Base-by-base conservation (phyloP, 2,329 filamentous ascomycete genomes). In the Immersiporthe knoxdaviesiana region DNA sequence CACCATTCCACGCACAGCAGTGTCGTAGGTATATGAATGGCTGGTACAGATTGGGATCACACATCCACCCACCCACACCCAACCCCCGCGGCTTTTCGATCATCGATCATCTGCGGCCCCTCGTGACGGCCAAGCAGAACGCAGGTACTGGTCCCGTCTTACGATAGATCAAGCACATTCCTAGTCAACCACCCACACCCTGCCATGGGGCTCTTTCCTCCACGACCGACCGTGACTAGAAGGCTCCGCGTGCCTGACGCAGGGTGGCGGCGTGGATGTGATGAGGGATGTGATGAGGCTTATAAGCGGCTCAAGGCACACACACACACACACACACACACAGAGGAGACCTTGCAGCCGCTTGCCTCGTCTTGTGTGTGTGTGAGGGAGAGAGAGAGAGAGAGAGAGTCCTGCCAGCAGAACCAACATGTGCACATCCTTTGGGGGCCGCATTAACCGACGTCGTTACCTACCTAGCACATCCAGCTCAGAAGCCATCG, bases 141-240 rank as follows among this genome's bases (percentile, higher is more conserved):
- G 69, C 69, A 71, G 69, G 69, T 67, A 71, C 67, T 69, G 44
- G 69, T 64, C 54, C 61, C 67, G 66, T 66, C 69, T 65, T 44
- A 70, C 66, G 32, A 41, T 58, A 66, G 66, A 37, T 18, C 21
- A 16, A 63, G 63, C 59, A 62, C 47, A 56, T 59, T 24, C 50
- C 27, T 27, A 70, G 69, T 66, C 66, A 63, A 7, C 66, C 69
- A 65, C 63, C 68, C 65, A 68, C 63, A 39, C 30, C 30, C 1
- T 37, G 11, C 35, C 59, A 30, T 44, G n/a, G 59, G 2, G 44
- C 21, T 11, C 21, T 11, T 30, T 37, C 18, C 44, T 32, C 44
- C 44, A 68, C 30, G 14, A 8, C 59, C 30, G 14, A 8, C 59
- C 24, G 18, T 30, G 50, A 32, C 32, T 39, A 8, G 44, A 50